Conservation (phyloP, 345 rosid species). For the Brassica juncea region DNA sequence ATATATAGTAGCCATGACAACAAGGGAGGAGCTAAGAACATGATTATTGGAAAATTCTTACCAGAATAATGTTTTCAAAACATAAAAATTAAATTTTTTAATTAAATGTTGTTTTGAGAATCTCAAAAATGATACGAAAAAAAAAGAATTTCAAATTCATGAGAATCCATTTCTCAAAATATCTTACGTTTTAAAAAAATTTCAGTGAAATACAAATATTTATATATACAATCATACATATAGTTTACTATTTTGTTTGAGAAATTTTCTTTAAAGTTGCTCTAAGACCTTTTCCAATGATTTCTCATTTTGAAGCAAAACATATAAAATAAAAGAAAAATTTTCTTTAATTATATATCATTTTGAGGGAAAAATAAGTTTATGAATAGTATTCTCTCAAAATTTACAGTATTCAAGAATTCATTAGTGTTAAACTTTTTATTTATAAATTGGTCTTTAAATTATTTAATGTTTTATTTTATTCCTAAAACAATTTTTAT, state of each 20-base stretch:
- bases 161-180: neutral
- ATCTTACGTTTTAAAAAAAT: too few species aligned
- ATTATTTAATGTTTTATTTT: too few species aligned
- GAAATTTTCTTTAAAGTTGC: neutral
- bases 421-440: neutral
- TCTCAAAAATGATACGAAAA: neutral
- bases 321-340: neutral
- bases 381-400: too few species aligned
- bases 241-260: neutral
- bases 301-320: neutral
- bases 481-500: too few species aligned
- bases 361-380: neutral
- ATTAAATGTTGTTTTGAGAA: neutral
- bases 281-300: neutral
- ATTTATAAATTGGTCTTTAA: neutral
- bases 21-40: neutral
- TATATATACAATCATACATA: too few species aligned
- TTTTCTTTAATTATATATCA: too few species aligned
- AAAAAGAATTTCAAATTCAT: neutral
- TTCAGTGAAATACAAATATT: neutral
- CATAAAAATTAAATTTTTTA: too few species aligned
- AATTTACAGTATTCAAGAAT: too few species aligned
- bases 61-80: neutral
- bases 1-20: neutral
- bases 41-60: neutral